Percentiles rank a stretch among this genome's conserved stretches.
Evolutionary conservation across 768 basidiomycete species (phyloP).

Genomic region (Agrocybe chaxingu): DNA sequence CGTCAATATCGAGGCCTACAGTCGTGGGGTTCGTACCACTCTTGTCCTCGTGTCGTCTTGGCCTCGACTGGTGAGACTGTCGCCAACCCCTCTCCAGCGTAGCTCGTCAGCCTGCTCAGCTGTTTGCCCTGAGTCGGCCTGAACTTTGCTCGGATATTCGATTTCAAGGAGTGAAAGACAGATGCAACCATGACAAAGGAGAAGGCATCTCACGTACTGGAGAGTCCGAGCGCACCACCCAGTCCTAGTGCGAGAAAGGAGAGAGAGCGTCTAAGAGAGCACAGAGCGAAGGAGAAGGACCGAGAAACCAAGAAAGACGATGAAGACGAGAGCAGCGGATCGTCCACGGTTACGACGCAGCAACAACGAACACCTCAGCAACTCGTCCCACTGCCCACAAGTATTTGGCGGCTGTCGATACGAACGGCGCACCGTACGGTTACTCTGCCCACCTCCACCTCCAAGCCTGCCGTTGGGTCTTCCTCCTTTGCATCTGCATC

Average conservation of each 20-base stretch:
- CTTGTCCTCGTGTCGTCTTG: constrained; percentile 59
- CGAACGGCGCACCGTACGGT: constrained; percentile 32
- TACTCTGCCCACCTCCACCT: constrained; percentile 31
- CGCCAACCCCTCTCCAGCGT: constrained; percentile 65
- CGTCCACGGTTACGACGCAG: constrained; percentile 2
- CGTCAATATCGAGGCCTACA: constrained; percentile 45
- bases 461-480: constrained; percentile 24
- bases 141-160: constrained; percentile 77
- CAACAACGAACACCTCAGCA: constrained; percentile 5
- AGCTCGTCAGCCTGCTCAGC: constrained; percentile 64
- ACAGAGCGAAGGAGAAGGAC: constrained; percentile 11
- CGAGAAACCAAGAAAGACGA: constrained; percentile 7
- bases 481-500: constrained; percentile 6
- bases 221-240: constrained; percentile 36
- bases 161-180: constrained; percentile 42
- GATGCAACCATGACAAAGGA: constrained; percentile 22
- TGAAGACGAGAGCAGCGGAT: constrained; percentile 14
- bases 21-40: constrained; percentile 37
- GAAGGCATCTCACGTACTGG: constrained; percentile 21
- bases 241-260: constrained; percentile 46
- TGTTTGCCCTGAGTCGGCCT: constrained; percentile 69
- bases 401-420: constrained; percentile 56
- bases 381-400: constrained; percentile 36
- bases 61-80: constrained; percentile 76
- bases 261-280: constrained; percentile 28